These are phyloP conservation scores for Prunus dulcis DNA, from an alignment of 306 rosid species.

Conservation along the genomic window DNA sequence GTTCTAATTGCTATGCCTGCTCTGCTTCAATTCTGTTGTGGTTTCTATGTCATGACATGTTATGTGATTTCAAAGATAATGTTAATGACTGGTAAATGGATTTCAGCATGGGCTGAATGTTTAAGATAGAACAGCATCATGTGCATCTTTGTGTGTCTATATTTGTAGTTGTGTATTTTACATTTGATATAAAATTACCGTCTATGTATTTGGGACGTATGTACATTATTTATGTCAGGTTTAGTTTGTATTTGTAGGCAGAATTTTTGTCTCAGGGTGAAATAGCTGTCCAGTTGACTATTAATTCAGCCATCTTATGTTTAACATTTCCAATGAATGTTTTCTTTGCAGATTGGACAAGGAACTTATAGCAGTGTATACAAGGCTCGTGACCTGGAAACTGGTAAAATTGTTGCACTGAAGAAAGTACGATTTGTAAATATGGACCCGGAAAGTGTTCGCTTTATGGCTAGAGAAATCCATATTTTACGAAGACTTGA, in stretches of 20 bases:
- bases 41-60: background rate
- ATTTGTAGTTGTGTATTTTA: background rate
- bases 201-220: background rate
- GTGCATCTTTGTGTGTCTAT: background rate
- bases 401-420: constrained; percentile 79
- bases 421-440: constrained; percentile 87
- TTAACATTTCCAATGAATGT: constrained; percentile 5
- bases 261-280: background rate
- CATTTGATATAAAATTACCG: background rate
- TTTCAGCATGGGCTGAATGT: background rate
- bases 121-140: background rate
- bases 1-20: constrained; percentile 36
- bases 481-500: constrained; percentile 84
- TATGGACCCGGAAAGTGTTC: constrained; percentile 82
- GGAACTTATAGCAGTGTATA: constrained; percentile 94
- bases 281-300: background rate
- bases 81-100: background rate
- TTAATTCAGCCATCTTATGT: background rate
- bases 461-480: constrained; percentile 96
- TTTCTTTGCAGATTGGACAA: constrained; percentile 71
- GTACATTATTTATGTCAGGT: background rate
- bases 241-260: background rate
- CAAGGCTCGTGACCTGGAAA: constrained; percentile 80
- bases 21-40: constrained; percentile 3
- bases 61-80: no score